Percentiles rank a stretch among this genome's conserved stretches.
Evolutionary conservation across 2,329 filamentous ascomycete genomes (phyloP).

Genomic region (Pseudopithomyces maydicus): DNA sequence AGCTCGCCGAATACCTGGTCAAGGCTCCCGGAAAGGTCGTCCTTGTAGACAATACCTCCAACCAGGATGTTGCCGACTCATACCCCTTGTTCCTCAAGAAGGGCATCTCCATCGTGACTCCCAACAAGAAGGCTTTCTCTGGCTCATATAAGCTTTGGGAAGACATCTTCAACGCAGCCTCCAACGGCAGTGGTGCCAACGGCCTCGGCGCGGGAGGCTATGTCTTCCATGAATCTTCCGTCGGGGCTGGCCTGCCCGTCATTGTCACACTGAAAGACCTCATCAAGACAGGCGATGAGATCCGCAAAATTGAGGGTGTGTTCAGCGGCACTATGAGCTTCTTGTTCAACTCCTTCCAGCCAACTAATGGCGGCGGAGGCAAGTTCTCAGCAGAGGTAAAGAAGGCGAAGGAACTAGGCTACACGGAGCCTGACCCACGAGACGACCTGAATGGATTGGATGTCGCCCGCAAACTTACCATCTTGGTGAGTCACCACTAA

Average conservation of each 20-base stretch:
- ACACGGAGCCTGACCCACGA: conserved; percentile 85
- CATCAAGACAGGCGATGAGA: conserved; percentile 89
- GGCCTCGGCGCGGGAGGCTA: conserved; percentile 61
- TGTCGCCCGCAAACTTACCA: conserved; percentile 94
- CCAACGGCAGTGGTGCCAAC: conserved; percentile 61
- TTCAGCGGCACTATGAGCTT: conserved; percentile 98
- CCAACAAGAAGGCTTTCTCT: conserved; percentile 98
- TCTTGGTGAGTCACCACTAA: conserved; percentile 57
- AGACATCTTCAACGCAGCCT: conserved; percentile 78
- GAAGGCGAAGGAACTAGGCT: conserved; percentile 90
- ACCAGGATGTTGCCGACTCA: conserved; percentile 78
- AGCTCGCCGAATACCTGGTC: conserved; percentile 78
- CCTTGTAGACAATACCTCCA: conserved; percentile 95
- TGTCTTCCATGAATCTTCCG: conserved; percentile 93
- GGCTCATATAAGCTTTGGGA: conserved; percentile 81
- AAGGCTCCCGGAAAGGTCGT: conserved; percentile 78
- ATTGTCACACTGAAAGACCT: conserved; percentile 93
- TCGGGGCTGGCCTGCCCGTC: conserved; percentile 90
- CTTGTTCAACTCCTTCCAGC: conserved; percentile 96
- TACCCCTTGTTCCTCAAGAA: conserved; percentile 82
- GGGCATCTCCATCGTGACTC: conserved; percentile 90
- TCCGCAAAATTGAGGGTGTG: conserved; percentile 92
- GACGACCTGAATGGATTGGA: conserved; percentile 88
- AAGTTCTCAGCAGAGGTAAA: conserved; percentile 90
- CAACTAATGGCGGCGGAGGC: conserved; percentile 73